Evolutionary conservation across 768 basidiomycete genomes (phyloP).

Genomic region (Tulasnella sp.): DNA sequence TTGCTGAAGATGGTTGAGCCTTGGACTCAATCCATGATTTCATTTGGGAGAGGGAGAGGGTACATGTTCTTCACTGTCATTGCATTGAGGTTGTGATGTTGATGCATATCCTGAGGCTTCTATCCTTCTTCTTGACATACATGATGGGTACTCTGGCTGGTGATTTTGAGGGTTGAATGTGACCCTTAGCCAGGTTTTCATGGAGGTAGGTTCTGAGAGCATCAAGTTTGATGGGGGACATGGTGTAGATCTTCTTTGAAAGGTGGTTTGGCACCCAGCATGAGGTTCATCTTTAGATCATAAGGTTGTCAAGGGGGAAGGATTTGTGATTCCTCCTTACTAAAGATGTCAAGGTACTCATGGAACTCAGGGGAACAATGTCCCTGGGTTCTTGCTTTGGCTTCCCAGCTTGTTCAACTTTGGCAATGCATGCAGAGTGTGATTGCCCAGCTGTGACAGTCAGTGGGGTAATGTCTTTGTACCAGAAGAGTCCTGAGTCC

Average conservation of each 20-base stretch:
- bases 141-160: constrained; percentile 7
- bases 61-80: neutral
- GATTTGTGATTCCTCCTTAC: neutral
- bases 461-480: too few relatives aligned
- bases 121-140: neutral
- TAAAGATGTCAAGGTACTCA: neutral
- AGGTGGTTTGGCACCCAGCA: neutral
- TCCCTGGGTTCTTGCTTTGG: neutral
- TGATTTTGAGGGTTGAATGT: constrained; percentile 29
- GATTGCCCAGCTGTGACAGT: too few relatives aligned
- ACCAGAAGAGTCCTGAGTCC: too few relatives aligned
- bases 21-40: neutral
- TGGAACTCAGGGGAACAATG: neutral
- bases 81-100: neutral
- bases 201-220: constrained; percentile 26
- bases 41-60: neutral
- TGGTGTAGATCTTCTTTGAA: neutral
- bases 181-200: constrained; percentile 30
- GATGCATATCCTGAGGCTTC: neutral
- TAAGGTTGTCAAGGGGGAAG: neutral
- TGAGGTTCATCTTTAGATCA: neutral
- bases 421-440: too few relatives aligned
- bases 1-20: neutral
- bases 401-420: too few relatives aligned
- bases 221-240: neutral